Evolutionary conservation across 2,329 filamentous ascomycete species (phyloP), one percentile per base, ranked within the genome.

Genomic region (Fusarium sterilihyphosum): DNA sequence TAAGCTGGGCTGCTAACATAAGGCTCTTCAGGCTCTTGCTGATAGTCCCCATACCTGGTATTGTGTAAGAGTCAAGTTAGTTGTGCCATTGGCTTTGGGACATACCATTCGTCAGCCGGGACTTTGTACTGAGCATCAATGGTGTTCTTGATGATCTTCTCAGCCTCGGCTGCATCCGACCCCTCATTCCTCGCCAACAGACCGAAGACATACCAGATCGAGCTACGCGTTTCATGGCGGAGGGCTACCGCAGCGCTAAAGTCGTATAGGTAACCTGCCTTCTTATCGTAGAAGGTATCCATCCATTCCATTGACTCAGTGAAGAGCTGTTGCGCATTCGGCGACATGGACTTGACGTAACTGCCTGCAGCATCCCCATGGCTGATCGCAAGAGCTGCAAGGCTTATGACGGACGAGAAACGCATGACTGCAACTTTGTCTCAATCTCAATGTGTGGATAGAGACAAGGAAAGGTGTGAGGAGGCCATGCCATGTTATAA

Each of bases 141-240:
- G 24, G 90, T 84, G 68, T 89, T 90, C 29, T 76, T 82, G 57
- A 91, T 84, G 58, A 90, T 89, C 60, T 84, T 86, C 43, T 87
- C 82, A 1, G 89, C 89, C 67, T 89, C 84, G 3, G 80, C 75
- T 7, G 83, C 83, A 77, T 91, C 88, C 29, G 82, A 80, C 22
- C 82, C 84, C 20, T 85, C 67, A 73, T 91, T 89, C 5, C 89
- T 83, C 20, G 88, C 88, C 29, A 91, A 79, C 8, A 92, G 82
- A 0, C 89, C 89, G 9, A 88, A 82, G 0, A 88, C 88, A 78
- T 91, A 91, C 89, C 90, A 91, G 1, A 84, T 84, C 0, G 88
- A 89, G 49, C 85, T 86, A 61, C 89, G 84, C 2, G 88, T 91
- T 50, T 90, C 88, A 67, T 91, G 88, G 6, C 85, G 83, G 12